These are phyloP conservation scores for Bipolaris sorokiniana DNA, from an alignment of 2,329 filamentous ascomycete genomes.

Conservation along the genomic window DNA sequence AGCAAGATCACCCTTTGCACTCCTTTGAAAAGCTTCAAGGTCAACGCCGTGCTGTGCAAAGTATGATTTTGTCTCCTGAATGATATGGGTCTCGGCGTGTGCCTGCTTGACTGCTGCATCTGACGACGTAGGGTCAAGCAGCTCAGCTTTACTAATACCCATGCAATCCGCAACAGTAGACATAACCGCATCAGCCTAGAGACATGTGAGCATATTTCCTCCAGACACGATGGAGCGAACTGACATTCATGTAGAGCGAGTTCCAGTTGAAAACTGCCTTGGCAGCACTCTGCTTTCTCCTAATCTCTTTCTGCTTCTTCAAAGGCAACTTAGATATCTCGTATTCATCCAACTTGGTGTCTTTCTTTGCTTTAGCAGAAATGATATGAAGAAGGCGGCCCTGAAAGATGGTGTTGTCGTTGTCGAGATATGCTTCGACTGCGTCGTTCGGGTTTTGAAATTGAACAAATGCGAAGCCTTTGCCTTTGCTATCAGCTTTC, in stretches of 20 bases:
- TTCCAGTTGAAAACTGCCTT: slow-evolving; percentile 94
- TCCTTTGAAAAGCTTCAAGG: slow-evolving; percentile 86
- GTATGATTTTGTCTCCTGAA: slow-evolving; percentile 94
- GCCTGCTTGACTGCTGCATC: slow-evolving; percentile 96
- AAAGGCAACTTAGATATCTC: slow-evolving; percentile 88
- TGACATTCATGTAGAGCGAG: slow-evolving; percentile 90
- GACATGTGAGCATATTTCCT: background rate
- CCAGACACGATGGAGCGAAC: background rate
- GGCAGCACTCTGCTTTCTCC: slow-evolving; percentile 79
- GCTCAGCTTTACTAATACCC: slow-evolving; percentile 86
- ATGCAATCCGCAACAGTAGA: slow-evolving; percentile 84
- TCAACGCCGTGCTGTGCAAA: slow-evolving; percentile 88
- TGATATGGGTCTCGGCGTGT: slow-evolving; percentile 92
- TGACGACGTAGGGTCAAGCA: slow-evolving; percentile 93
- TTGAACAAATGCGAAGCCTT: slow-evolving; percentile 89
- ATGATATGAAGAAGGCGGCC: slow-evolving; percentile 90
- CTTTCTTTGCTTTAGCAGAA: slow-evolving; percentile 80
- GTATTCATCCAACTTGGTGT: slow-evolving; percentile 83
- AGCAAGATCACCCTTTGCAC: slow-evolving; percentile 81
- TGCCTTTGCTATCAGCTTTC: slow-evolving; percentile 71
- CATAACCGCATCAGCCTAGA: slow-evolving; percentile 79
- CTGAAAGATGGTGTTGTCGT: slow-evolving; percentile 88
- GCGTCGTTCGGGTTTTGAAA: slow-evolving; percentile 76
- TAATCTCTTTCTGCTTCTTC: slow-evolving; percentile 92
- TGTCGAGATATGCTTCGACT: slow-evolving; percentile 75